Evolutionary conservation across 352 stramenopile species (phyloP), one percentile per base, ranked within the genome.

Genomic region (Stramenopiles sp.): DNA sequence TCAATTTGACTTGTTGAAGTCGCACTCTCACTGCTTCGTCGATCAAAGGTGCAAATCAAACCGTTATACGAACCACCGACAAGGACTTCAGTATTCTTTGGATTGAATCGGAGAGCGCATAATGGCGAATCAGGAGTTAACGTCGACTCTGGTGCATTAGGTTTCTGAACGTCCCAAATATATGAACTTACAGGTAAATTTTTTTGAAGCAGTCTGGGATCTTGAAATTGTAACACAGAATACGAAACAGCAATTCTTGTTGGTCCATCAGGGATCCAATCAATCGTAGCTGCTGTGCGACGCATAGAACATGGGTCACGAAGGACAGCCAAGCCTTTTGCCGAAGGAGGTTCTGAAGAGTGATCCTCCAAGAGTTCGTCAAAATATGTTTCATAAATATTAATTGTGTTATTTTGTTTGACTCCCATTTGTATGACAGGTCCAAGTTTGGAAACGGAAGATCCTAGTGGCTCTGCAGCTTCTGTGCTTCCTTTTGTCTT

Each of bases 381-480:
- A 53, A 87, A 89, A 52, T 89, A 89, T 48, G 83, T 69, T 51
- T 93, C 68, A 49, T 93, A 93, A 38, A 93, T 88, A 56, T 93
- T 80, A 39, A 93, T 84, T 4, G 77, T 92, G 55, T 91, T 91
- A 55, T 91, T 91, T 51, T 93, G 77, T 51, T 84, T 83, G 58
- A 91, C 75, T 38, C 71, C 77, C 7, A 66, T 58, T 28, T 84
- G 68, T 15, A 86, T 69, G 42, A 87, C 59, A 0, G 72, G 72
- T 1, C 74, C 73, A 2, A 93, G 60, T 36, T 43, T 59, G 20
- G 22, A 22, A 17, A 17, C n/a, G 20, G 8, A 22, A 17, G 35
- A 17, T 39, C 8, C 35, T 8, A 17, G n/a, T 22, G 35, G 35
- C 8, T 10, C 35, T 23, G 35, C 35, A 12, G 17, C 20, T 10